phyloP scores from a whole-genome alignment of 768 basidiomycete species.

The Macrolepiota albuminosa region DNA sequence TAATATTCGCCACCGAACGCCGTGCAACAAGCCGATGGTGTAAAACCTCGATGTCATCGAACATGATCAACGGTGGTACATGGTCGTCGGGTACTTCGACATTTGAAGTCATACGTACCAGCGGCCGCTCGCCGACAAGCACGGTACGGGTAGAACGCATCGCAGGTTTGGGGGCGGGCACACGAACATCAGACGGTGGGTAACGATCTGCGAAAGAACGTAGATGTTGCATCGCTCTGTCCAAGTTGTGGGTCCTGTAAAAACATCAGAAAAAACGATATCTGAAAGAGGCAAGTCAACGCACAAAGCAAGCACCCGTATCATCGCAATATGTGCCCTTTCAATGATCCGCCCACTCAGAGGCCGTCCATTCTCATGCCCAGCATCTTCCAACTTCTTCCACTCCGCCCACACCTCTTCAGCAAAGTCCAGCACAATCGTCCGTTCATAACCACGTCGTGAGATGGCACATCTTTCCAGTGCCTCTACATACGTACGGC shows the following conservation, averaged over 20 bases:
- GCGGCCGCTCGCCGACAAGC: slow-evolving; percentile 51
- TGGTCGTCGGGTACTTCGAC: slow-evolving; percentile 65
- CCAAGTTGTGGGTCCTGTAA: slow-evolving; percentile 42
- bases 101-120: slow-evolving; percentile 64
- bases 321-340: slow-evolving; percentile 61
- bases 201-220: slow-evolving; percentile 60
- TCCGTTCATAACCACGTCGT: slow-evolving; percentile 41
- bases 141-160: slow-evolving; percentile 56
- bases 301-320: slow-evolving; percentile 60
- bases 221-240: slow-evolving; percentile 52
- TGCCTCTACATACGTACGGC: slow-evolving; percentile 56
- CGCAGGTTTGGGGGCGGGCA: slow-evolving; percentile 36
- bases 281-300: slow-evolving; percentile 21
- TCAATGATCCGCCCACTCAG: slow-evolving; percentile 54
- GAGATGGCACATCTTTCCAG: slow-evolving; percentile 58
- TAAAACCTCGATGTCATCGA: slow-evolving; percentile 71
- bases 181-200: slow-evolving; percentile 49
- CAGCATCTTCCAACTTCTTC: slow-evolving; percentile 39
- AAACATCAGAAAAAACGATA: slow-evolving; percentile 1
- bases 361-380: slow-evolving; percentile 22
- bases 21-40: slow-evolving; percentile 64
- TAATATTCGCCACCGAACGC: slow-evolving; percentile 43
- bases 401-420: slow-evolving; percentile 67
- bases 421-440: slow-evolving; percentile 45
- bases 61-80: slow-evolving; percentile 77